Conservation (phyloP, 2,329 filamentous ascomycete genomes). For the Trichoderma cornu-damae region DNA sequence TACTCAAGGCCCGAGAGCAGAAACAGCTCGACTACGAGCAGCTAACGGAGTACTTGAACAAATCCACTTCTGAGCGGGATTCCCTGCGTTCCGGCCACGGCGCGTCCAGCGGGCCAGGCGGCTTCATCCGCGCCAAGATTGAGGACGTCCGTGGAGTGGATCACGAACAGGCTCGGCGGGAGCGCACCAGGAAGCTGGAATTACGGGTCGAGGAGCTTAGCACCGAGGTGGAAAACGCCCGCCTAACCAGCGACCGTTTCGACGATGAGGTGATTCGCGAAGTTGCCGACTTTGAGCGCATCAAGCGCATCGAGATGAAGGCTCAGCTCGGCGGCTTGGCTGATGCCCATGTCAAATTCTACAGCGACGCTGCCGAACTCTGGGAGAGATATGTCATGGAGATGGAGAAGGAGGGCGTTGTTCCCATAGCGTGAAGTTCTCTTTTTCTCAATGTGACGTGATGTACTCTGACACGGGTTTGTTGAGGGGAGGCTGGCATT, state of each 20-base stretch:
- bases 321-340: constrained; percentile 78
- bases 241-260: constrained; percentile 83
- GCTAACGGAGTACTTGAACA: constrained; percentile 90
- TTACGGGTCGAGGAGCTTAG: constrained; percentile 89
- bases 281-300: constrained; percentile 89
- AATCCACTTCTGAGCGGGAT: constrained; percentile 82
- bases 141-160: constrained; percentile 96
- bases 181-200: constrained; percentile 84
- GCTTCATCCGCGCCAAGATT: constrained; percentile 88
- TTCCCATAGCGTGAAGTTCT: constrained; percentile 19
- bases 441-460: not conserved
- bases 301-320: constrained; percentile 91
- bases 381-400: constrained; percentile 90
- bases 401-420: constrained; percentile 64
- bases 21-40: constrained; percentile 98
- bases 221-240: constrained; percentile 79
- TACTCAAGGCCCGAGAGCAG: constrained; percentile 90
- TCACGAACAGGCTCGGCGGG: constrained; percentile 84
- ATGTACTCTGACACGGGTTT: not conserved
- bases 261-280: constrained; percentile 95
- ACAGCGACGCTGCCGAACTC: constrained; percentile 68
- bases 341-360: constrained; percentile 82
- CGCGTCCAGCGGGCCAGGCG: constrained; percentile 59
- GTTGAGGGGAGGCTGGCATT: too few species aligned
- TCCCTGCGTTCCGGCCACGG: constrained; percentile 60